These are phyloP conservation scores for Blumeria graminis DNA, from an alignment of 2,329 filamentous ascomycete genomes.

Conservation along the genomic window DNA sequence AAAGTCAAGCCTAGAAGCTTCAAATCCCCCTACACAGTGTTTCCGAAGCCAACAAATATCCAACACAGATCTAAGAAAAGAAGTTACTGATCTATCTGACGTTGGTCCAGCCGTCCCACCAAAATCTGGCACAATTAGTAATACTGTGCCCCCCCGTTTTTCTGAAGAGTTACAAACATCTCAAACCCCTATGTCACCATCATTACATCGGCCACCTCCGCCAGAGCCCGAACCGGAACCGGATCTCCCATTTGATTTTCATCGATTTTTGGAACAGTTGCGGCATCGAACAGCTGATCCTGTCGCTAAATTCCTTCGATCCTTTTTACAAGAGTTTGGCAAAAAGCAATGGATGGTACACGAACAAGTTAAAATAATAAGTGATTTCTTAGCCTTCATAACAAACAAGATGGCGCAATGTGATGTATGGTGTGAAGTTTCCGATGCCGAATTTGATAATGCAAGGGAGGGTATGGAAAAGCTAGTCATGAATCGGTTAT, in stretches of 20 bases:
- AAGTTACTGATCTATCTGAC: slow-evolving; percentile 11
- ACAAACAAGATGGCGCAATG: slow-evolving; percentile 95
- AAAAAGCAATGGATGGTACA: slow-evolving; percentile 99
- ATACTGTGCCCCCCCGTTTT: slow-evolving; percentile 9
- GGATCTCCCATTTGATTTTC: slow-evolving; percentile 81
- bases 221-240: slow-evolving; percentile 61
- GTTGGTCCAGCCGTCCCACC: slow-evolving; percentile 19
- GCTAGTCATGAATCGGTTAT: slow-evolving; percentile 92
- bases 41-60: slow-evolving; percentile 13
- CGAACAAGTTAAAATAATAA: slow-evolving; percentile 96
- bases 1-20: slow-evolving; percentile 63
- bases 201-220: slow-evolving; percentile 36
- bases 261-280: slow-evolving; percentile 85
- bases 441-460: slow-evolving; percentile 94
- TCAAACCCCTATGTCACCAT: slow-evolving; percentile 19
- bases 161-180: slow-evolving; percentile 25
- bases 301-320: slow-evolving; percentile 83
- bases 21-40: slow-evolving; percentile 17
- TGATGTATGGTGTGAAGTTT: slow-evolving; percentile 88
- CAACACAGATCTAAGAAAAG: not conserved
- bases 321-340: slow-evolving; percentile 79
- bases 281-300: slow-evolving; percentile 95
- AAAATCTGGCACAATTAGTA: slow-evolving; percentile 14
- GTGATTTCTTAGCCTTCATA: slow-evolving; percentile 89
- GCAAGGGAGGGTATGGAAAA: slow-evolving; percentile 98